A percentile compares a stretch with the other conserved stretches of the same genome.
These are phyloP conservation scores for Kodamaea derodonti DNA, from an alignment of 1,139 yeast species.

Conservation along the genomic window DNA sequence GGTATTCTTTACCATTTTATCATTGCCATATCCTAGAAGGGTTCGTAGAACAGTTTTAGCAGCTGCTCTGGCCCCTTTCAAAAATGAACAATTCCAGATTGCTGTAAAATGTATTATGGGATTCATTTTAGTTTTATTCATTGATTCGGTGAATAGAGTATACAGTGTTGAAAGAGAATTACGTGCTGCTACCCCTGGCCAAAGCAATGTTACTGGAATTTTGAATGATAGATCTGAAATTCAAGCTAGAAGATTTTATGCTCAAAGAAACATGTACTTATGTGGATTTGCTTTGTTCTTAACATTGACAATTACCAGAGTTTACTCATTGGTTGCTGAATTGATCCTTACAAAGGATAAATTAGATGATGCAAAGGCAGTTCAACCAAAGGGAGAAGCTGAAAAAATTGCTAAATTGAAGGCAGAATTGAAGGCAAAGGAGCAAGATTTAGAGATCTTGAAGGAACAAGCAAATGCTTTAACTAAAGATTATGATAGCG, in stretches of 20 bases:
- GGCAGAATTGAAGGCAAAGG: slow-evolving; percentile 54
- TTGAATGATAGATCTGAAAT: slow-evolving; percentile 67
- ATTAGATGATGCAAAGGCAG: slow-evolving; percentile 47
- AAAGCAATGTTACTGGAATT: slow-evolving; percentile 18
- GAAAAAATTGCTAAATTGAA: slow-evolving; percentile 49
- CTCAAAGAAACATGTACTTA: slow-evolving; percentile 94
- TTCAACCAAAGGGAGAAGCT: slow-evolving; percentile 24
- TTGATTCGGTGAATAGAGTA: slow-evolving; percentile 87
- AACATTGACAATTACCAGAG: slow-evolving; percentile 79
- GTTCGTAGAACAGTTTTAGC: slow-evolving; percentile 66
- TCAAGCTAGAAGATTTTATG: slow-evolving; percentile 88
- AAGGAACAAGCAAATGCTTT: slow-evolving; percentile 71
- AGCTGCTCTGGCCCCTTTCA: slow-evolving; percentile 65
- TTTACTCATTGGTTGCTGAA: slow-evolving; percentile 79
- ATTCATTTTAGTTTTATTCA: slow-evolving; percentile 77
- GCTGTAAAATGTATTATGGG: slow-evolving; percentile 80
- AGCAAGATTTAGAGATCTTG: slow-evolving; percentile 59
- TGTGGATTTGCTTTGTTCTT: slow-evolving; percentile 94
- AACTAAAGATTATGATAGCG: slow-evolving; percentile 57
- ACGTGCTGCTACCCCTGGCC: slow-evolving; percentile 22
- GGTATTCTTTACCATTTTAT: slow-evolving; percentile 74
- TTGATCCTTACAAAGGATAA: slow-evolving; percentile 58
- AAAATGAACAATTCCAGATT: slow-evolving; percentile 67
- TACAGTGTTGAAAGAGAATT: slow-evolving; percentile 66
- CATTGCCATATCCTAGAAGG: slow-evolving; percentile 79